Conservation (phyloP, 495 filamentous ascomycete genomes). For the Daldinia bambusicola region DNA sequence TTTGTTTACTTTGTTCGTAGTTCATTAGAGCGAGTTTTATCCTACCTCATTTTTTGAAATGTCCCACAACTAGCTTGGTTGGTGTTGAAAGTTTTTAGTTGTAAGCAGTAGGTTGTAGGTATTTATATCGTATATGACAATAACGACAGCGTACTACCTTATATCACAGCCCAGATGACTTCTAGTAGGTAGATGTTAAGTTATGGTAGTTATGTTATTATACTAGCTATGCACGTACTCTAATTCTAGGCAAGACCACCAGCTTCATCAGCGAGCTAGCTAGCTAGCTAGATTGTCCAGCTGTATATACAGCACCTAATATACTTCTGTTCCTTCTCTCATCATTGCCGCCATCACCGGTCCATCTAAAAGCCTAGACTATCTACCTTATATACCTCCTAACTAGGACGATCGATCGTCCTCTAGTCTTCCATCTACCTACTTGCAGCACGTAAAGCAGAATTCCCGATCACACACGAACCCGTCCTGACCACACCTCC, state of each 20-base stretch:
- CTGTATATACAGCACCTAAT: not conserved
- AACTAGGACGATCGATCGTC: not conserved
- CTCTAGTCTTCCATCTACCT: not conserved
- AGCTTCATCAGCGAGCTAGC: not conserved
- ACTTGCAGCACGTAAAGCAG: slow-evolving; percentile 59
- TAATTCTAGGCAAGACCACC: not conserved
- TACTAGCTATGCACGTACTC: not conserved
- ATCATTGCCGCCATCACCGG: no score
- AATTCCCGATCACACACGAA: slow-evolving; percentile 60
- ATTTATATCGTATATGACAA: no score
- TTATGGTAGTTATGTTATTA: not conserved
- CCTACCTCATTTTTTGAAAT: no score
- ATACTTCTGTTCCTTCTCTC: not conserved
- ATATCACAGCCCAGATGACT: no score
- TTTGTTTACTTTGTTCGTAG: no score
- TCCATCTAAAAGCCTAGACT: no score
- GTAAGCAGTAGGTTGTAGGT: no score
- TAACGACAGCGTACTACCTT: no score
- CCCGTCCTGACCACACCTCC: slow-evolving; percentile 58
- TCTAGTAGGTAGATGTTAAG: no score
- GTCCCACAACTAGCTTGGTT: no score
- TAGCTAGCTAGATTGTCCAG: not conserved
- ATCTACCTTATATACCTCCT: not conserved
- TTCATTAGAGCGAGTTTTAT: no score
- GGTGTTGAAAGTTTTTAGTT: no score